Percentiles rank a stretch among this genome's conserved stretches.
Evolutionary conservation across 176 grass and related monocot species (phyloP).

Genomic region (Aegilops tauschii): DNA sequence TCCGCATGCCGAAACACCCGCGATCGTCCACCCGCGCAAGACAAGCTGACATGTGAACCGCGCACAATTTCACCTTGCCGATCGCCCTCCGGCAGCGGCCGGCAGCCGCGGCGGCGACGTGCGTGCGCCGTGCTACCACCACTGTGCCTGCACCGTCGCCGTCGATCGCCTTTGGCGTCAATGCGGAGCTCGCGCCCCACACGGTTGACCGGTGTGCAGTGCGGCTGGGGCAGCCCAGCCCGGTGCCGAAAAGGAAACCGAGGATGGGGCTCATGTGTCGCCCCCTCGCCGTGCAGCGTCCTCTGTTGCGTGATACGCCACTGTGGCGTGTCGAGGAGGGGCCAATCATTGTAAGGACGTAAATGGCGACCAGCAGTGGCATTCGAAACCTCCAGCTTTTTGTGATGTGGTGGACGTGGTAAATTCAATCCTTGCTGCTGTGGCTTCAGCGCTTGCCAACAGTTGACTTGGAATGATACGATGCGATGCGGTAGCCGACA

Average conservation of each 20-base stretch:
- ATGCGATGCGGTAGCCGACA: neutral
- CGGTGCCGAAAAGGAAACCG: slow-evolving; percentile 19
- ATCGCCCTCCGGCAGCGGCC: neutral
- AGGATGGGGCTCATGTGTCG: neutral
- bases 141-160: neutral
- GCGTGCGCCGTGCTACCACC: neutral
- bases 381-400: neutral
- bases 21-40: neutral
- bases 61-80: neutral
- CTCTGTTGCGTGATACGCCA: neutral
- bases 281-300: neutral
- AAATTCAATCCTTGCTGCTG: neutral
- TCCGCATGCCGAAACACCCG: neutral
- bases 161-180: neutral
- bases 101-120: neutral
- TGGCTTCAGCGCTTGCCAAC: neutral
- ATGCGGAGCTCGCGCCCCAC: neutral
- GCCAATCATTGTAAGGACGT: slow-evolving; percentile 7
- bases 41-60: neutral
- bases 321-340: slow-evolving; percentile 14
- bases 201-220: slow-evolving; percentile 3
- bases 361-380: slow-evolving; percentile 23
- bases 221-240: neutral
- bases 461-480: neutral
- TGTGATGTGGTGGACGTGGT: neutral